These are phyloP conservation scores for Limnanthes douglasii DNA, from an alignment of 345 rosid genomes.

Conservation along the genomic window DNA sequence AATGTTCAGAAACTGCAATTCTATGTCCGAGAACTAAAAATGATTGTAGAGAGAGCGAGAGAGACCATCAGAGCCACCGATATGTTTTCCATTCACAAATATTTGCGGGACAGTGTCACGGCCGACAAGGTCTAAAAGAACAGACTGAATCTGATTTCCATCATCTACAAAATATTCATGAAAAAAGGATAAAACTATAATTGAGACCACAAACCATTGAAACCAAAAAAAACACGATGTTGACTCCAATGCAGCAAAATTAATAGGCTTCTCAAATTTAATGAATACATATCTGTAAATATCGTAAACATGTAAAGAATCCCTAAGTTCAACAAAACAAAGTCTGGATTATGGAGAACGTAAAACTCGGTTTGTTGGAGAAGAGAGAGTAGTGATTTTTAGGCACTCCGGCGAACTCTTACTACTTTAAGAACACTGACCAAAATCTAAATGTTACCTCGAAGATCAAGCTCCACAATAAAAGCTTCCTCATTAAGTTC, in stretches of 20 bases:
- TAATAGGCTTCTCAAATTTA: too few species aligned
- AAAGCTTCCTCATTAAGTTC: conserved; percentile 32
- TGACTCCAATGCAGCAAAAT: too few species aligned
- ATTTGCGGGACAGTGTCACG: conserved; percentile 82
- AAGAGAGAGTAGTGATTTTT: too few species aligned
- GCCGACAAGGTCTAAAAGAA: conserved; percentile 59
- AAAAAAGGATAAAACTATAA: neutral
- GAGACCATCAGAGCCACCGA: conserved; percentile 85
- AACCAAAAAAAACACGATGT: too few species aligned
- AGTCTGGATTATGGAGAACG: neutral
- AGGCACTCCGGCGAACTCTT: too few species aligned
- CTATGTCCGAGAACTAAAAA: too few species aligned
- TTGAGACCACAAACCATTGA: too few species aligned
- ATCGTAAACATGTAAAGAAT: too few species aligned
- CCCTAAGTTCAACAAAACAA: too few species aligned
- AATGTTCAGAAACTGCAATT: neutral
- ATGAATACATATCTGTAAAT: too few species aligned
- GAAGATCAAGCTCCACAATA: conserved; percentile 50
- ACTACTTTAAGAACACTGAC: too few species aligned
- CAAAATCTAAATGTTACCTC: conserved; percentile 15
- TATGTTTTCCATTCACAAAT: conserved; percentile 69
- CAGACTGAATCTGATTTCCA: conserved; percentile 56
- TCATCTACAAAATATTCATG: conserved; percentile 28
- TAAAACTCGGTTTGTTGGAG: too few species aligned
- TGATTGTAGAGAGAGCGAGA: neutral